Percentiles rank a stretch among this genome's conserved stretches.
Evolutionary conservation across 805 yeast genomes (phyloP).

Genomic region (Kuraishia ogatae): DNA sequence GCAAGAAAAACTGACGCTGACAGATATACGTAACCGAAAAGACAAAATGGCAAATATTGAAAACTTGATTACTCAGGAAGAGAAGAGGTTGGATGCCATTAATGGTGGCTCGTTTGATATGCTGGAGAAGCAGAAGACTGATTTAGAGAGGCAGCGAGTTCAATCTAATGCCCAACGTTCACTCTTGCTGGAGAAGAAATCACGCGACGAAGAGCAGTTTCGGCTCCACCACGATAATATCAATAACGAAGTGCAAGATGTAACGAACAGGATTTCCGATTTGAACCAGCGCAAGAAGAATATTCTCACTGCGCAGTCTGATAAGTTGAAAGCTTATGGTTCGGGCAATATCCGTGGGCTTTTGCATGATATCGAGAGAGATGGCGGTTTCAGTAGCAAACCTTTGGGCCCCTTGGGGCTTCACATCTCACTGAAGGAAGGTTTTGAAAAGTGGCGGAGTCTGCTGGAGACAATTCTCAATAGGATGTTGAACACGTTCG

Average conservation of each 20-base stretch:
- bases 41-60: neutral
- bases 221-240: conserved; percentile 13
- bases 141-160: conserved; percentile 4
- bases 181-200: neutral
- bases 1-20: conserved; percentile 5
- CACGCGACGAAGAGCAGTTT: conserved; percentile 1
- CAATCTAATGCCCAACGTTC: conserved; percentile 4
- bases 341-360: conserved; percentile 27
- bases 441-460: conserved; percentile 46
- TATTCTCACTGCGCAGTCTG: conserved; percentile 12
- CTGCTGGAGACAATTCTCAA: conserved; percentile 50
- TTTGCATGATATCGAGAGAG: conserved; percentile 30
- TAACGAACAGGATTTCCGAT: conserved; percentile 1
- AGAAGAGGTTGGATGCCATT: neutral
- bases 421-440: conserved; percentile 45
- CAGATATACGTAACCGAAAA: neutral
- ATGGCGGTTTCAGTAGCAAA: conserved; percentile 28
- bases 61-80: neutral
- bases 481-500: conserved; percentile 47
- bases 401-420: conserved; percentile 84
- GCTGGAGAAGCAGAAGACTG: conserved; percentile 1
- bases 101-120: conserved; percentile 1
- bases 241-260: conserved; percentile 17
- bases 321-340: conserved; percentile 45
- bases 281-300: neutral